A percentile compares a stretch with the other conserved stretches of the same genome.
Conservation (phyloP, 345 rosid genomes). For the Corchorus capsularis region DNA sequence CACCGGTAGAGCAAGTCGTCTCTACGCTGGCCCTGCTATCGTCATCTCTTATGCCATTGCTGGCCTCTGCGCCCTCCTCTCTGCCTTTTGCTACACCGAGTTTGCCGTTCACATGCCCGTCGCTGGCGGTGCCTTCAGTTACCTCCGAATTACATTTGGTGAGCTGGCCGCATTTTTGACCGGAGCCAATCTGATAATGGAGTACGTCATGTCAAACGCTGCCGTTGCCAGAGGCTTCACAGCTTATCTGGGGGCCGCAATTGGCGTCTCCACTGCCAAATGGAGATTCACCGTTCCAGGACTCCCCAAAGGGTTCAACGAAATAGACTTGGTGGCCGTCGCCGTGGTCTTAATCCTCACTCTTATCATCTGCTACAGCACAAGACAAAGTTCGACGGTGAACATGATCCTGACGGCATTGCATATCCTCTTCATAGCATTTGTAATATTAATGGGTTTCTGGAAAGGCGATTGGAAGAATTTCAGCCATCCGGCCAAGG, state of each 20-base stretch:
- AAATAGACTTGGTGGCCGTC: slow-evolving; percentile 69
- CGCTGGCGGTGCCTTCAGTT: slow-evolving; percentile 98
- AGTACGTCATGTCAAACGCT: slow-evolving; percentile 93
- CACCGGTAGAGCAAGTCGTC: slow-evolving; percentile 65
- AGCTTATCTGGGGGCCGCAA: slow-evolving; percentile 64
- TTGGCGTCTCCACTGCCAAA: slow-evolving; percentile 68
- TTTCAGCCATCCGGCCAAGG: slow-evolving; percentile 50
- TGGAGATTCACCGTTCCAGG: slow-evolving; percentile 59
- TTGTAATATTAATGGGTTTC: slow-evolving; percentile 78
- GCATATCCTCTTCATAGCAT: slow-evolving; percentile 74
- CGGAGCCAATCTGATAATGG: slow-evolving; percentile 86
- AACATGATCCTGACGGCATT: slow-evolving; percentile 76
- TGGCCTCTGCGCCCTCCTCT: slow-evolving; percentile 93
- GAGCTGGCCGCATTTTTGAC: slow-evolving; percentile 88
- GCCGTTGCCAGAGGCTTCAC: slow-evolving; percentile 86
- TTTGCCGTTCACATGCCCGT: slow-evolving; percentile 96
- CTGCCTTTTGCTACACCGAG: slow-evolving; percentile 96
- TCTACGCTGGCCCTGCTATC: slow-evolving; percentile 75
- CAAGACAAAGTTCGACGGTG: slow-evolving; percentile 74
- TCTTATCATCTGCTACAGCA: slow-evolving; percentile 73
- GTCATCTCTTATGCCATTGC: slow-evolving; percentile 91
- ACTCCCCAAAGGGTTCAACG: slow-evolving; percentile 75
- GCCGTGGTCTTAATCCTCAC: slow-evolving; percentile 59
- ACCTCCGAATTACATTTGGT: slow-evolving; percentile 88
- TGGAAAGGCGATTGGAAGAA: slow-evolving; percentile 66